phyloP scores from a whole-genome alignment of 176 grass and related monocot species.

The Eremochloa ophiuroides region DNA sequence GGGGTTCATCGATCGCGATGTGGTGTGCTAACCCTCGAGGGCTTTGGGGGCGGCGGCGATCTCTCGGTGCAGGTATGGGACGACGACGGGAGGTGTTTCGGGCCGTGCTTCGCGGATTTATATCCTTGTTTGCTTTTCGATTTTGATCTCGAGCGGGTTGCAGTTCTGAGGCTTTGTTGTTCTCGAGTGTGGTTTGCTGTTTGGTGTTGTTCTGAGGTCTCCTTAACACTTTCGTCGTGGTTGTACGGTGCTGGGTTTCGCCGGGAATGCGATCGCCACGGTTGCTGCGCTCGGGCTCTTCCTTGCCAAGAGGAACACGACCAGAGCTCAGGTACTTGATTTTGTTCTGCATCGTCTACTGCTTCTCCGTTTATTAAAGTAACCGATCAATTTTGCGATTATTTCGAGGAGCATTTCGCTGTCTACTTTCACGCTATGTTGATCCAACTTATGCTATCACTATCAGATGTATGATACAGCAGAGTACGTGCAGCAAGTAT shows the following conservation, averaged over 20 bases:
- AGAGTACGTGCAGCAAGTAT: background rate
- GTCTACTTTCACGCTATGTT: background rate
- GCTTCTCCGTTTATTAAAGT: background rate
- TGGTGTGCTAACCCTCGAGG: background rate
- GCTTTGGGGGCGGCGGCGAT: background rate
- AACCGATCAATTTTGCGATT: background rate
- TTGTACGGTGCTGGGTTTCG: slow-evolving; percentile 62
- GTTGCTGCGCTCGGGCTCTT: slow-evolving; percentile 33
- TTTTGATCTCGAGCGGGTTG: background rate
- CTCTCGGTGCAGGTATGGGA: slow-evolving; percentile 62
- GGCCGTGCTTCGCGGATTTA: slow-evolving; percentile 82
- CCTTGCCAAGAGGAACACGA: slow-evolving; percentile 20
- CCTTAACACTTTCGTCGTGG: slow-evolving; percentile 23
- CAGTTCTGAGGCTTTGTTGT: background rate
- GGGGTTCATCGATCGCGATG: background rate
- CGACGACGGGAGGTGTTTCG: slow-evolving; percentile 39
- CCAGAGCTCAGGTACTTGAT: slow-evolving; percentile 30
- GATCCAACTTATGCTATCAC: background rate
- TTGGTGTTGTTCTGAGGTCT: background rate
- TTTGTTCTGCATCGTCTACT: background rate
- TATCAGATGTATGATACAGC: background rate
- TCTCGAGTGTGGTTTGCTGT: background rate
- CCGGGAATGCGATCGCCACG: slow-evolving; percentile 45
- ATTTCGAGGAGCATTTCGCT: background rate
- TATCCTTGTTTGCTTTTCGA: slow-evolving; percentile 53